These are phyloP conservation scores for Phalaenopsis aphrodite DNA, from an alignment of 106 monocot species.

Conservation along the genomic window DNA sequence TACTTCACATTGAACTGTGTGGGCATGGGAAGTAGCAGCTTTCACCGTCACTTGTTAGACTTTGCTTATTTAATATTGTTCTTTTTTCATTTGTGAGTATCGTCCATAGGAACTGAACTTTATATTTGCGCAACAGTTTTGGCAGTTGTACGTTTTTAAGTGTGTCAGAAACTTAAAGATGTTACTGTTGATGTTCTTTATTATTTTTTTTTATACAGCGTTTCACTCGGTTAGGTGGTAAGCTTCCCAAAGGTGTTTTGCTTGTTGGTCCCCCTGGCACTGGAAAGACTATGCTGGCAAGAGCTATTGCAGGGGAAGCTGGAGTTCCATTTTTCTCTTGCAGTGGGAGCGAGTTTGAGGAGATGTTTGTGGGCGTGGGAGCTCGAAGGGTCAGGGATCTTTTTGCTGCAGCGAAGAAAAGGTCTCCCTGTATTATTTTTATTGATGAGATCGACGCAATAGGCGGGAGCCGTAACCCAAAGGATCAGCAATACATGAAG, in stretches of 20 bases:
- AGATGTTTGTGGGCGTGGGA: conserved; percentile 99
- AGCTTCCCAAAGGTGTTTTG: conserved; percentile 95
- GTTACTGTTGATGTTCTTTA: no score
- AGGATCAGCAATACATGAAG: conserved; percentile 99
- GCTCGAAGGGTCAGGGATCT: conserved; percentile 92
- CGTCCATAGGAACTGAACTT: no score
- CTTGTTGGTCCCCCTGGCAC: conserved; percentile 99
- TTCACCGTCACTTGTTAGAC: no score
- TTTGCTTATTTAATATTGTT: no score
- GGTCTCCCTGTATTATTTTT: conserved; percentile 96
- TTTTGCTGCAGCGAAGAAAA: conserved; percentile 86
- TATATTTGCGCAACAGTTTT: no score
- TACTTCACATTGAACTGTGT: no score
- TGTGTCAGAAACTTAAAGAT: no score
- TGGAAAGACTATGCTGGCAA: conserved; percentile 96
- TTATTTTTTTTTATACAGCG: conserved; percentile 28
- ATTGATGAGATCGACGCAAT: conserved; percentile 99
- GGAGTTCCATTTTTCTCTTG: conserved; percentile 99
- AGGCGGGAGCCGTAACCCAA: conserved; percentile 96
- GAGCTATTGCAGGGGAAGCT: conserved; percentile 98
- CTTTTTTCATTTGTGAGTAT: no score
- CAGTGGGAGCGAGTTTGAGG: conserved; percentile 99
- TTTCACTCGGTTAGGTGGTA: conserved; percentile 94
- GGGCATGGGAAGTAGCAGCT: no score
- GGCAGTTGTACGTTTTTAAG: no score